Evolutionary conservation across 495 filamentous ascomycete species (phyloP), one percentile per base, ranked within the genome.

Genomic region (Trichoderma asperelloides): DNA sequence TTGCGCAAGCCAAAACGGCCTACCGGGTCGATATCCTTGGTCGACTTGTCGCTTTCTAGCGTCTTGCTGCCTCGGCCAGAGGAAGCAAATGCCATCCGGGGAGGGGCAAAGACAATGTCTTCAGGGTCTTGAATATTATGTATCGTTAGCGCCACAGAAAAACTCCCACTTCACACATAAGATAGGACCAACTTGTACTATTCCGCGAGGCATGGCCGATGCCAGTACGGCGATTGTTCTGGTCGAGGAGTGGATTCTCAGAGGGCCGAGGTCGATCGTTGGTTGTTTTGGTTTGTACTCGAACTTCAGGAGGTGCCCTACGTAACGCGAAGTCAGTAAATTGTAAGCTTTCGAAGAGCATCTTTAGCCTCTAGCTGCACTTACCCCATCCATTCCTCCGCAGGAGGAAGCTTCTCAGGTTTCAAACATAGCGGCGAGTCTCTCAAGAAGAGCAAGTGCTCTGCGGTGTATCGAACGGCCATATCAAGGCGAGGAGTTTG

Each of bases 301-400:
- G 79, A 67, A 74, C 72, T 41, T 83, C 81, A 8, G 79, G 78
- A 9, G 79, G 75, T 28, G 78, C 74, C 37, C 81, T 83, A 55
- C 18, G 37, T 41, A 12, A 13, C 30, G 27, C 12, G n/a, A 16
- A 23, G 16, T 60, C 9, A 60, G 55, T 60, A 27, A 23, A 60
- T 16, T 28, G 12, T 0, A 33, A 30, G 11, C 8, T 21, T 63
- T 71, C 41, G 67, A 27, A 16, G 25, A 12, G 30, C 43, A 30
- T 30, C 40, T 12, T 18, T 30, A 21, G 62, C 9, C 7, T 40
- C 30, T 27, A 23, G 41, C 64, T 63, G 55, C 63, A 77, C 88
- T 74, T 85, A 96, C 92, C 94, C 93, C 92, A 98, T 97, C 95
- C 95, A 99, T 83, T 98, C 93, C 80, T 96, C 93, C 67, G 90